Evolutionary conservation across 768 basidiomycete genomes (phyloP), one percentile per base, ranked within the genome.

Genomic region (Auricularia auricula-judae): DNA sequence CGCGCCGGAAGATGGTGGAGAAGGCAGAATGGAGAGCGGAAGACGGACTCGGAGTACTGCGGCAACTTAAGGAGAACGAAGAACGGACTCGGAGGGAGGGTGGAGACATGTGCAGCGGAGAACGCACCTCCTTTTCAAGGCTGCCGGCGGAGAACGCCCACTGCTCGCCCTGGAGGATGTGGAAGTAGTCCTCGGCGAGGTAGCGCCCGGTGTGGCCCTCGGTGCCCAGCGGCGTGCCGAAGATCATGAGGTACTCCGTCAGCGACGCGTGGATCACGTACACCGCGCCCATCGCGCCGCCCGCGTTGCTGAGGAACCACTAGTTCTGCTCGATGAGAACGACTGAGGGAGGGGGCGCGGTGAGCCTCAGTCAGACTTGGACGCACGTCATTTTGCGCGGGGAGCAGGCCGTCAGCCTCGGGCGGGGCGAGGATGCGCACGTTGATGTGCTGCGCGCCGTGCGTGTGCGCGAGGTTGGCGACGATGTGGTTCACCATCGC

Each of bases 281-380:
- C 96, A 99, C 97, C 36, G 88, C 88, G 53, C 94, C 94, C 95
- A 96, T 98, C 1, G 94, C 94, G 66, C 97, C 97, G 11, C 95
- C 97, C 0, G 96, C 95, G 70, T 98, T 98, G 80, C 86, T 98
- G 76, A 96, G 90, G 34, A 98, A 84, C 96, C 96, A 98, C 71
- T 98, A 93, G 16, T 79, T 78, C 23, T 82, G 73, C 39, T 42
- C 39, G 12, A 14, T 42, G 39, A 7, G 8, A 42, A 42, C 39
- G 65, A 62, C 33, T 54, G 77, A 29, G 29, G 29, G 29, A 29
- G 29, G 29, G 29, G 2, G 29, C 29, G 29, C 29, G 29, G 29
- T 29, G 29, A 29, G 29, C 29, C 29, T 29, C 29, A 29, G 29
- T 29, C 29, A 29, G 29, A 29, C 29, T 2, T 29, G 29, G 29